phyloP scores from a whole-genome alignment of 495 filamentous ascomycete species.

The Evernia prunastri region DNA sequence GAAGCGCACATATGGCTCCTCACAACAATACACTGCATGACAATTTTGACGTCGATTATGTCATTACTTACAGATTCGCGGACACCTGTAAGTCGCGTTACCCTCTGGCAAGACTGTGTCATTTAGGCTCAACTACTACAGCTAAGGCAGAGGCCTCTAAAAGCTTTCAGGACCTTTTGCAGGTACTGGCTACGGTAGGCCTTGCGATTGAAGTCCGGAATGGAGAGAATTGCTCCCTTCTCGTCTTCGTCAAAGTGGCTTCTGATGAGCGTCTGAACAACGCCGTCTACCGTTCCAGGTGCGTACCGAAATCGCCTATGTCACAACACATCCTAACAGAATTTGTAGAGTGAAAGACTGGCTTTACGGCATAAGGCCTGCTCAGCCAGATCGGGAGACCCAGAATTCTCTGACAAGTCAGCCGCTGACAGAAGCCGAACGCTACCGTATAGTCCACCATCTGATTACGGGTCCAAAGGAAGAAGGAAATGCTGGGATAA shows the following conservation, averaged over 20 bases:
- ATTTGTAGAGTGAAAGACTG: constrained; percentile 77
- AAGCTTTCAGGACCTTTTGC: constrained; percentile 68
- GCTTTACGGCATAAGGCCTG: constrained; percentile 80
- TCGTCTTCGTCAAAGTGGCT: constrained; percentile 77
- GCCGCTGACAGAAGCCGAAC: constrained; percentile 79
- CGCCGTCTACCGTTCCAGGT: constrained; percentile 40
- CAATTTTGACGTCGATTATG: constrained; percentile 84
- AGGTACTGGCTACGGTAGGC: constrained; percentile 63
- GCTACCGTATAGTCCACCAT: constrained; percentile 74
- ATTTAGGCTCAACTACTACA: constrained; percentile 30
- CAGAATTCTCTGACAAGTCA: constrained; percentile 54
- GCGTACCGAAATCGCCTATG: not conserved
- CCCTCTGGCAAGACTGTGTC: not conserved
- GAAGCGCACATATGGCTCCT: constrained; percentile 17
- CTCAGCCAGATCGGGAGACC: constrained; percentile 70
- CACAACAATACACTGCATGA: constrained; percentile 32
- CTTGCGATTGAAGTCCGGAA: constrained; percentile 79
- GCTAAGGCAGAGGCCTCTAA: constrained; percentile 61
- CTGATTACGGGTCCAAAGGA: constrained; percentile 75
- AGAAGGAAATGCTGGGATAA: constrained; percentile 88
- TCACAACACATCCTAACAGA: not conserved
- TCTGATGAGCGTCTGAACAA: constrained; percentile 55
- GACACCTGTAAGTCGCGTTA: constrained; percentile 46
- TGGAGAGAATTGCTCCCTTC: constrained; percentile 66
- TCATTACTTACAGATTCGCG: constrained; percentile 72